Conservation (phyloP, 208 protist genomes). For the Acanthamoeba sp. region DNA sequence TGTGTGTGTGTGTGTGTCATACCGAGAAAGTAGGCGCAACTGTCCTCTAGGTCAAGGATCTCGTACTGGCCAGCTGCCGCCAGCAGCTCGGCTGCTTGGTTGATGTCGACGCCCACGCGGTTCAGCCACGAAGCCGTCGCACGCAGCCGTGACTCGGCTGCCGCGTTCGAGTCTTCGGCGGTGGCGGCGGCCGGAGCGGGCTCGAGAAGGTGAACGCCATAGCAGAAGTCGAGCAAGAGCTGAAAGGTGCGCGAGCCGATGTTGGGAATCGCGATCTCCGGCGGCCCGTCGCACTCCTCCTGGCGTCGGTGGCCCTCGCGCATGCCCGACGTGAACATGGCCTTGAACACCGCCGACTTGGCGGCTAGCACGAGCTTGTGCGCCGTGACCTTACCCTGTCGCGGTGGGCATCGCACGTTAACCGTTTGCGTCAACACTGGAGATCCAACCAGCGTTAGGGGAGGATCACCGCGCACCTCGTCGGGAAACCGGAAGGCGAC, state of each 20-base stretch:
- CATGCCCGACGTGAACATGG: slow-evolving; percentile 49
- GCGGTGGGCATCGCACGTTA: neutral
- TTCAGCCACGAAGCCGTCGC: neutral
- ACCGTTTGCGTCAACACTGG: neutral
- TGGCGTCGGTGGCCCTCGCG: neutral
- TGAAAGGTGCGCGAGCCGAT: neutral
- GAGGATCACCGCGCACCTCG: neutral
- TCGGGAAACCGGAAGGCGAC: neutral
- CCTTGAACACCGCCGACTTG: slow-evolving; percentile 15
- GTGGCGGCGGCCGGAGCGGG: neutral
- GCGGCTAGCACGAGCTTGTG: neutral
- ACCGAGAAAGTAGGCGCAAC: neutral
- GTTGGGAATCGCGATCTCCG: neutral
- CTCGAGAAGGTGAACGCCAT: neutral
- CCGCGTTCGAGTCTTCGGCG: neutral
- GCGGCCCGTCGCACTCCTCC: neutral
- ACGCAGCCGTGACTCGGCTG: neutral
- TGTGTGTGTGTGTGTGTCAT: neutral
- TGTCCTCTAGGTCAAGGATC: slow-evolving; percentile 1
- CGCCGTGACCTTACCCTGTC: neutral
- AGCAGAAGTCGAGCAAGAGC: slow-evolving; percentile 17
- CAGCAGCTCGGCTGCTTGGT: neutral
- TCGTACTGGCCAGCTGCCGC: slow-evolving; percentile 10
- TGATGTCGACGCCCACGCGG: neutral
- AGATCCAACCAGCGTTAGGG: neutral